Evolutionary conservation across 768 basidiomycete genomes (phyloP).

Genomic region (Calocera viscosa): DNA sequence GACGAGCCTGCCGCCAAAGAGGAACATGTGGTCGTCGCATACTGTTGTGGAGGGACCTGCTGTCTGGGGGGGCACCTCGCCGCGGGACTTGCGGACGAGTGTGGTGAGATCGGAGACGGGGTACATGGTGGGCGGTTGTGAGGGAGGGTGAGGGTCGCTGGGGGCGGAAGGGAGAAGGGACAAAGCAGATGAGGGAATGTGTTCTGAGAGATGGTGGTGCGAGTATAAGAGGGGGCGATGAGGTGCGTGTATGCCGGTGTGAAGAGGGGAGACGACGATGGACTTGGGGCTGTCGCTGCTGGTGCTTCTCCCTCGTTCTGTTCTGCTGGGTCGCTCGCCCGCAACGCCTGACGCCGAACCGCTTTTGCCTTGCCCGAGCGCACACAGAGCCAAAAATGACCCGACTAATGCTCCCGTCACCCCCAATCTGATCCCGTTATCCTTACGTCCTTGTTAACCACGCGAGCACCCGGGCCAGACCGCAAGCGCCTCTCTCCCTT

Average conservation of each 20-base stretch:
- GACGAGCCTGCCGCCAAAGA: constrained; percentile 83
- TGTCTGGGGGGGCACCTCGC: constrained; percentile 78
- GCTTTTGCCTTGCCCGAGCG: too few relatives aligned
- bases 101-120: constrained; percentile 86
- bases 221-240: not conserved
- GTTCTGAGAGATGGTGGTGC: not conserved
- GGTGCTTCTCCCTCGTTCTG: too few relatives aligned
- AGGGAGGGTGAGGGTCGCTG: not conserved
- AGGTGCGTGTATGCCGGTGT: not conserved
- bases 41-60: constrained; percentile 89
- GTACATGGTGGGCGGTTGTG: constrained; percentile 35
- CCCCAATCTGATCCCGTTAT: not conserved
- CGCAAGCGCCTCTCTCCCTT: not conserved
- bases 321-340: too few relatives aligned
- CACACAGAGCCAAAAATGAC: not conserved
- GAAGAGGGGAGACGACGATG: not conserved
- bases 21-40: constrained; percentile 74
- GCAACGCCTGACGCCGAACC: too few relatives aligned
- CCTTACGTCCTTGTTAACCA: too few relatives aligned
- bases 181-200: not conserved
- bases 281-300: too few relatives aligned
- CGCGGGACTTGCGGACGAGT: constrained; percentile 66
- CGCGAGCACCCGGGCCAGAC: too few relatives aligned
- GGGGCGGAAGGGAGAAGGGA: not conserved
- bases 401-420: not conserved